Base-by-base conservation (phyloP, 2,329 filamentous ascomycete genomes). In the Aureobasidium zeae region DNA sequence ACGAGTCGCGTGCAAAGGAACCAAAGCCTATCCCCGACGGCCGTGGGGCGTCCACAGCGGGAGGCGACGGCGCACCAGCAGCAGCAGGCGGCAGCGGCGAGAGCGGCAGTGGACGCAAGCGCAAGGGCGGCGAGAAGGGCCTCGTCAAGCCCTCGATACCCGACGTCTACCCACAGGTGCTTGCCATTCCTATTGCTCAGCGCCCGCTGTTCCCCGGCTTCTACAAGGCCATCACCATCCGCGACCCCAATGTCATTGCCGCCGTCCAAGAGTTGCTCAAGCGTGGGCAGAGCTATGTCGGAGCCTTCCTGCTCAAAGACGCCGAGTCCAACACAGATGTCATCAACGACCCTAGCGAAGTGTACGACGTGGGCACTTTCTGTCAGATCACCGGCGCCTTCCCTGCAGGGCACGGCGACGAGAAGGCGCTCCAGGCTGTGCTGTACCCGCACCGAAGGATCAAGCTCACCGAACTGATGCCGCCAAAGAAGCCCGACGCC, bases 161-260 rank as follows among this genome's bases (percentile, higher is more conserved):
- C 11, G 91, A 98, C 49, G 81, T 95, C 31, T 98, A 98, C 61
- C 91, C 91, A 3, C 91, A 96, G 61, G 88, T 98, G 44, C 86
- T 98, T 74, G 89, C 89, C 2, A 94, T 98, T 45, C 91, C 91
- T 6, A 95, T 98, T 56, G 84, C 86, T 20, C 87, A 93, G 62
- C 76, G 91, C 42, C 91, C 91, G 9, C 70, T 98, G 10, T 98
- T 96, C 65, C 91, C 91, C 1, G 91, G 91, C 1, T 98, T 96
- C 65, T 98, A 98, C 70, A 98, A 98, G 66, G 89, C 91, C 8
- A 91, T 98, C 53, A 98, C 89, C 3, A 94, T 98, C 53, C 82
- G 86, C 59, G 87, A 98, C 57, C 85, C 84, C 13, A 84, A 91
- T 54, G 91, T 98, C 25, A 83, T 88, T 11, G 79, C 81, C 28